Percentiles rank a stretch among this genome's conserved stretches.
Evolutionary conservation across 176 grass and related monocot genomes (phyloP).

Genomic region (Oryza meridionalis): DNA sequence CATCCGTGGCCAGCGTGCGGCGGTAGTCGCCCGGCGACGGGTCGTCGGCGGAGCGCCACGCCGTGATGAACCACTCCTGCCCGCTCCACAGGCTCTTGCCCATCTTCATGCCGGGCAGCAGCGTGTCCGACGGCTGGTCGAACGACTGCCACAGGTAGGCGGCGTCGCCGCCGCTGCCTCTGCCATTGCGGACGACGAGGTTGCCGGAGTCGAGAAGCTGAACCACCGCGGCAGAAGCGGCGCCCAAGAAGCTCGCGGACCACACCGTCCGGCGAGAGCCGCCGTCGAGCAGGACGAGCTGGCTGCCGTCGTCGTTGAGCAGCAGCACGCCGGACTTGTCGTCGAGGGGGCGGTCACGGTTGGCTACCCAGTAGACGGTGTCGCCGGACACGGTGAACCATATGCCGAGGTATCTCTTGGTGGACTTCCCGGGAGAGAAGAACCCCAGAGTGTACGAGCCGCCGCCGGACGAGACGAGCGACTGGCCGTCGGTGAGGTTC

Average conservation of each 20-base stretch:
- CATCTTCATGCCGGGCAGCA: slow-evolving; percentile 40
- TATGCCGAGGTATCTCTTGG: slow-evolving; percentile 36
- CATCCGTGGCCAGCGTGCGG: slow-evolving; percentile 12
- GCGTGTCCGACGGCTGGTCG: slow-evolving; percentile 7
- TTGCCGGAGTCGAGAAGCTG: slow-evolving; percentile 11
- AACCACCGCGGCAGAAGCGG: neutral
- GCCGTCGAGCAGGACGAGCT: slow-evolving; percentile 13
- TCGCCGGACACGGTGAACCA: slow-evolving; percentile 33
- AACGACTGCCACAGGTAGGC: slow-evolving; percentile 24
- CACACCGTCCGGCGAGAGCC: neutral
- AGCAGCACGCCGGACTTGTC: slow-evolving; percentile 23
- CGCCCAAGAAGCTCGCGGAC: neutral
- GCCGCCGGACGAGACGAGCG: neutral
- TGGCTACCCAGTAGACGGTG: slow-evolving; percentile 32
- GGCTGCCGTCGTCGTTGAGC: neutral
- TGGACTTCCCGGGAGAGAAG: slow-evolving; percentile 19
- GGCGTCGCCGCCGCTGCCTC: neutral
- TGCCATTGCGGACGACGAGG: slow-evolving; percentile 6
- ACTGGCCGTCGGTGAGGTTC: slow-evolving; percentile 42
- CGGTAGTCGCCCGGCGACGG: slow-evolving; percentile 45
- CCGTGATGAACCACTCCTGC: slow-evolving; percentile 39
- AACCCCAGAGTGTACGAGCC: slow-evolving; percentile 41
- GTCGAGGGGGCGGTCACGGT: neutral
- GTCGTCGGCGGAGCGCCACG: slow-evolving; percentile 29
- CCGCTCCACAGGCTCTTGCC: slow-evolving; percentile 30